A percentile compares a stretch with the other conserved stretches of the same genome.
phyloP scores from a whole-genome alignment of 306 rosid genomes.

The Corylus americana region DNA sequence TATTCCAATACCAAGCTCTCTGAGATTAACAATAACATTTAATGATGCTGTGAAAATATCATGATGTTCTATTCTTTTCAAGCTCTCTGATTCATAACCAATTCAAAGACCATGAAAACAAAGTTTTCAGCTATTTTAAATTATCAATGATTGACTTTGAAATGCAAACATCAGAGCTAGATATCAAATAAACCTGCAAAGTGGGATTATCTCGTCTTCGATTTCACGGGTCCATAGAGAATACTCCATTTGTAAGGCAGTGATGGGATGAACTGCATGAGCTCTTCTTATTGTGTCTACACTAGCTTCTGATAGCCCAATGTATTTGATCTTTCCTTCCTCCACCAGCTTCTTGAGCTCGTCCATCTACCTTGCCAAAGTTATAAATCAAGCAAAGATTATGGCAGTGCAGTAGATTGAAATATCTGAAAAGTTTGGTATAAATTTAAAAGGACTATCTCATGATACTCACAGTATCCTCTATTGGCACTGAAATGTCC shows the following conservation, averaged over 20 bases:
- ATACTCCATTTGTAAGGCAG: constrained; percentile 78
- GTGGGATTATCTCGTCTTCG: constrained; percentile 64
- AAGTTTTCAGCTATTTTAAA: background rate
- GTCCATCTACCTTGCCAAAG: constrained; percentile 39
- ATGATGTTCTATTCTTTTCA: background rate
- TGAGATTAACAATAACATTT: constrained; percentile 15
- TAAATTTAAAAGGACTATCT: background rate
- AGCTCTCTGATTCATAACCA: constrained; percentile 8
- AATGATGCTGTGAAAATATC: constrained; percentile 1
- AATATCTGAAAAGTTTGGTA: background rate
- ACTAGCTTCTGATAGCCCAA: constrained; percentile 63
- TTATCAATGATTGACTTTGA: background rate
- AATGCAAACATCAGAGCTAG: background rate
- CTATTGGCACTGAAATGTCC: constrained; percentile 68
- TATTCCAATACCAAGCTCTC: constrained; percentile 75
- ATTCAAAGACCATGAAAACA: constrained; percentile 6
- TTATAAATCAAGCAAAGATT: constrained; percentile 16
- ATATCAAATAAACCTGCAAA: constrained; percentile 50
- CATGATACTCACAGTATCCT: constrained; percentile 59
- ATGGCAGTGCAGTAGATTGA: background rate
- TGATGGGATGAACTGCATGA: constrained; percentile 69
- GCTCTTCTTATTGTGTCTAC: constrained; percentile 66
- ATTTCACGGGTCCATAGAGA: constrained; percentile 65
- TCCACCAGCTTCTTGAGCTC: constrained; percentile 64
- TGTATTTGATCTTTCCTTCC: constrained; percentile 65